phyloP scores from a whole-genome alignment of 371 early-diverging fungal species.

The Mortierella sp. region DNA sequence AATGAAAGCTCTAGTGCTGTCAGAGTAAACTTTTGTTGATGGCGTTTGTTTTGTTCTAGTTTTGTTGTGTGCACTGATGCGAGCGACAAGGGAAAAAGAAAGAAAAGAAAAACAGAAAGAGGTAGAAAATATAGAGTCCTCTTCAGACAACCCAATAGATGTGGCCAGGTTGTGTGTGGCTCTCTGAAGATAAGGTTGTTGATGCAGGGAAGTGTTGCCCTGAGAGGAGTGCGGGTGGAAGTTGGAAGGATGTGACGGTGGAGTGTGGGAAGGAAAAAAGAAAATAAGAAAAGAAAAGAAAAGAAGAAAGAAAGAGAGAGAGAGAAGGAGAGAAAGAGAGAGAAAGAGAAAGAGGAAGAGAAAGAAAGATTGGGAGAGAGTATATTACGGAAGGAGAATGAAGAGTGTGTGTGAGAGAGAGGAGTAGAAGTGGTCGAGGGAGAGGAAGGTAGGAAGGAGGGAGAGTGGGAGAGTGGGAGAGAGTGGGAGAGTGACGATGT shows the following conservation, averaged over 20 bases:
- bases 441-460: neutral
- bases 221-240: slow-evolving; percentile 2
- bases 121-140: too few species aligned
- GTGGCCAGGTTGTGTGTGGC: too few species aligned
- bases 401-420: too few species aligned
- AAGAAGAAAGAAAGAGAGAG: neutral
- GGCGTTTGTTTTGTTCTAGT: too few species aligned
- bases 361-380: neutral
- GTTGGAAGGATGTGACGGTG: neutral
- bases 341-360: neutral
- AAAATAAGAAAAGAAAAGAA: neutral
- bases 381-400: too few species aligned
- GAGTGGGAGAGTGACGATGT: neutral
- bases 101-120: neutral
- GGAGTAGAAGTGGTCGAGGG: too few species aligned
- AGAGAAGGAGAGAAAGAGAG: neutral
- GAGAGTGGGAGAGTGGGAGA: neutral
- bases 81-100: neutral
- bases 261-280: slow-evolving; percentile 1
- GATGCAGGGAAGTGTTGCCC: slow-evolving; percentile 2
- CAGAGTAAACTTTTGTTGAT: too few species aligned
- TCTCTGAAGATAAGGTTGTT: neutral
- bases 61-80: too few species aligned
- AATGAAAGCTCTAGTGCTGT: too few species aligned
- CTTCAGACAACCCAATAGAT: neutral